A percentile compares a stretch with the other conserved stretches of the same genome.
These are phyloP conservation scores for Diaporthe eres DNA, from an alignment of 2,329 filamentous ascomycete genomes.

Conservation along the genomic window DNA sequence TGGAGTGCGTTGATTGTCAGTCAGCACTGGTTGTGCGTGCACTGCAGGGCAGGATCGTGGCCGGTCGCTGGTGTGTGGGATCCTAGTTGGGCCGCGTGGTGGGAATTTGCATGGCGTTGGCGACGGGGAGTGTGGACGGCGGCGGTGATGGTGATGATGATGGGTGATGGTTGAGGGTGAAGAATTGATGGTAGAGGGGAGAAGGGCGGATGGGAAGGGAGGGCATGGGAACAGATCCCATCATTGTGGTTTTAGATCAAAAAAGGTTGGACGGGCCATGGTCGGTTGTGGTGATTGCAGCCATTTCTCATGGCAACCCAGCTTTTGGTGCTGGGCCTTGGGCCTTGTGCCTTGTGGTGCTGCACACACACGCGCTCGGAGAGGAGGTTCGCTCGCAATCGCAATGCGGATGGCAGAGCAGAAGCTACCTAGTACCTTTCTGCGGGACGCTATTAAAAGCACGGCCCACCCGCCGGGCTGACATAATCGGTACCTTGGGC, in stretches of 20 bases:
- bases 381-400: constrained; percentile 28
- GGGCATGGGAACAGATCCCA: constrained; percentile 39
- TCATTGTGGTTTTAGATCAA: constrained; percentile 37
- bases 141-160: constrained; percentile 43
- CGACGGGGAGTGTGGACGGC: constrained; percentile 43
- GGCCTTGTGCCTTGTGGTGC: constrained; percentile 33
- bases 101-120: constrained; percentile 40
- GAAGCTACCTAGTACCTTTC: constrained; percentile 14
- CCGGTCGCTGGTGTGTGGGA: constrained; percentile 20
- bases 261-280: constrained; percentile 39
- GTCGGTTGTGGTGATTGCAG: constrained; percentile 39
- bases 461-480: constrained; percentile 26
- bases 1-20: constrained; percentile 18
- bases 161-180: constrained; percentile 41
- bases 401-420: constrained; percentile 30
- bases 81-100: constrained; percentile 25
- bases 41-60: constrained; percentile 32
- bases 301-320: constrained; percentile 38
- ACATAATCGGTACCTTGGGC: constrained; percentile 35
- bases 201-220: constrained; percentile 38
- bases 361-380: constrained; percentile 27
- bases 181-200: constrained; percentile 37
- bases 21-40: constrained; percentile 34
- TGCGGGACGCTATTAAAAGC: constrained; percentile 32
- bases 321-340: constrained; percentile 38